Evolutionary conservation across 352 stramenopile species (phyloP).

Genomic region (Pythium aphanidermatum): DNA sequence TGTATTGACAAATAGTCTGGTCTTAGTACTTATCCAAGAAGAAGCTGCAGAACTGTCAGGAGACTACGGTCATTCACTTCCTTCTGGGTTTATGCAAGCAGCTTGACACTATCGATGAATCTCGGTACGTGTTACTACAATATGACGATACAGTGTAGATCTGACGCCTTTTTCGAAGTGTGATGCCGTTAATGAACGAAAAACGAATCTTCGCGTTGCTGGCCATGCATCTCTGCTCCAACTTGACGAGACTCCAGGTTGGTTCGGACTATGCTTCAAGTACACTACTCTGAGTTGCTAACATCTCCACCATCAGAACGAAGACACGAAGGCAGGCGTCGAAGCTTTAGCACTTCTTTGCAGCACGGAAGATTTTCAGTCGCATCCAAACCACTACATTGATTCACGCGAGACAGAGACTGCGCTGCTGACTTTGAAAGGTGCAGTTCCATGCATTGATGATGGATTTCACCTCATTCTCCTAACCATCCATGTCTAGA

Average conservation of each 20-base stretch:
- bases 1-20: background rate
- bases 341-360: constrained; percentile 74
- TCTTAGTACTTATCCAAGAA: constrained; percentile 64
- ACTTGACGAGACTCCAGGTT: constrained; percentile 32
- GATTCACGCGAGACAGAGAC: constrained; percentile 53
- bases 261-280: background rate
- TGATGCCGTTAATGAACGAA: constrained; percentile 82
- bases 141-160: no score
- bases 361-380: constrained; percentile 82
- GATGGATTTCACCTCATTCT: background rate
- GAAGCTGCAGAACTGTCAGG: constrained; percentile 72
- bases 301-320: constrained; percentile 15
- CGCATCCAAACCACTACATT: constrained; percentile 48
- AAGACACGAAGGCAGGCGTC: constrained; percentile 47
- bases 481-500: no score
- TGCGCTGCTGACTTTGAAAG: constrained; percentile 47
- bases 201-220: constrained; percentile 78
- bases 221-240: constrained; percentile 63
- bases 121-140: no score
- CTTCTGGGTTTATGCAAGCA: constrained; percentile 77
- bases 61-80: constrained; percentile 87
- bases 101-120: constrained; percentile 81
- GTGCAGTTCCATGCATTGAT: constrained; percentile 17
- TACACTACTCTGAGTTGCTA: background rate
- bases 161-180: no score